Percentiles rank a stretch among this genome's conserved stretches.
Evolutionary conservation across 2,329 filamentous ascomycete genomes (phyloP).

Genomic region (Diplodia sapinea): DNA sequence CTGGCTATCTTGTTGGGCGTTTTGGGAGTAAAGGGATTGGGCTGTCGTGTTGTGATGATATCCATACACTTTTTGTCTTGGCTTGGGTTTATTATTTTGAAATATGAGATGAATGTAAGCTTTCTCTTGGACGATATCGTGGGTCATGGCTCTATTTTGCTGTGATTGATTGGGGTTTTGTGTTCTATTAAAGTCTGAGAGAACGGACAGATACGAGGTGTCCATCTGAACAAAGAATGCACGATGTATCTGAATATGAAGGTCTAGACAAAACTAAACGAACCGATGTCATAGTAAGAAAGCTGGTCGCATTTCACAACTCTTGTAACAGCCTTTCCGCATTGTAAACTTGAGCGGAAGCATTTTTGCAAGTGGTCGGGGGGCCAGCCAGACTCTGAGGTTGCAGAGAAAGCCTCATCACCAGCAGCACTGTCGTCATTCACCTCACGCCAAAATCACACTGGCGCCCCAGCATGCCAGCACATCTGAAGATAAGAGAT

Average conservation of each 20-base stretch:
- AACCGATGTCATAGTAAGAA: no score
- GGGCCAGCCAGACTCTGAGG: neutral
- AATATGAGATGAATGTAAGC: neutral
- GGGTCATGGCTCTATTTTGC: neutral
- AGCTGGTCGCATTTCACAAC: neutral
- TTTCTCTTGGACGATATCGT: neutral
- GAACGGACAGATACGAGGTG: neutral
- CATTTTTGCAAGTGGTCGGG: neutral
- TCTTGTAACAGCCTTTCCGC: neutral
- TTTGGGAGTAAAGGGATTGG: neutral
- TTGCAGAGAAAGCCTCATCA: neutral
- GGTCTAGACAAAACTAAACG: no score
- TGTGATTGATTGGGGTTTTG: neutral
- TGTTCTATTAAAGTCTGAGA: neutral
- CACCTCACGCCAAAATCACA: neutral
- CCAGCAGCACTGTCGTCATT: neutral
- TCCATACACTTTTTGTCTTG: neutral
- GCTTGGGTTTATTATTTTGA: neutral
- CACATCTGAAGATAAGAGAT: neutral
- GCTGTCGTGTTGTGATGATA: constrained; percentile 1
- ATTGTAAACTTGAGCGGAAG: neutral
- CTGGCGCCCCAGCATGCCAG: neutral
- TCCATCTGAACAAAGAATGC: no score
- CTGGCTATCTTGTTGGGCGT: neutral
- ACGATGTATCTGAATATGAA: neutral